Evolutionary conservation across 176 grass and related monocot genomes (phyloP), one percentile per base, ranked within the genome.

Genomic region (Oryza coarctata): DNA sequence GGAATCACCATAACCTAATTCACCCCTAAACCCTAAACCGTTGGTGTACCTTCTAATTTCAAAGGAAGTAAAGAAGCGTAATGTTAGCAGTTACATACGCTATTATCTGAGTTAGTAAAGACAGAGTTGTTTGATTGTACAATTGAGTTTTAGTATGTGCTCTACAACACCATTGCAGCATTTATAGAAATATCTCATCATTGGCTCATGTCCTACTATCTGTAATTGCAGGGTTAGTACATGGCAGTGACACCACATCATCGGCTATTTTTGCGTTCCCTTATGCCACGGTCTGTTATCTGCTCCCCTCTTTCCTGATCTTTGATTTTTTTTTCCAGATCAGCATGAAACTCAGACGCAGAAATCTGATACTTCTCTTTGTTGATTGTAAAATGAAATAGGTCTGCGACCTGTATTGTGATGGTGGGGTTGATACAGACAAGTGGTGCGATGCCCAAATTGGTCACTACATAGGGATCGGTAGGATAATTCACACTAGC

Each of bases 391-490:
- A 87, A 68, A 71, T 86, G 6, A n/a, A 34, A 38, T 55, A 92
- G 94, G 94, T 94, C 2, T 98, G 95, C 20, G 92, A 94, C 63
- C 18, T 98, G 82, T 98, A 98, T 71, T 98, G 90, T 26, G 80
- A 88, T 5, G 84, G 84, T 63, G 80, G 84, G 62, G 77, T 76
- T 20, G 82, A 84, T 80, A 84, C 82, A 36, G 87, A 91, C 32
- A 91, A 88, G 80, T 98, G 96, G 96, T 86, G 88, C 6, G 85
- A 98, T 63, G 80, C 80, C 23, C 96, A 98, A 73, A 89, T 95
- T 63, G 90, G 88, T 61, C 93, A 90, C 73, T 98, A 93, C 85
- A 83, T 98, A 52, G 96, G 90, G 77, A 85, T 95, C 9, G 94
- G 94, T 97, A 71, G 12, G 72, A 2, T 38, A 44, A 65, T 20